Evolutionary conservation across 2,329 filamentous ascomycete species (phyloP), one percentile per base, ranked within the genome.

Genomic region (Aspergillus oerlinghausenensis): DNA sequence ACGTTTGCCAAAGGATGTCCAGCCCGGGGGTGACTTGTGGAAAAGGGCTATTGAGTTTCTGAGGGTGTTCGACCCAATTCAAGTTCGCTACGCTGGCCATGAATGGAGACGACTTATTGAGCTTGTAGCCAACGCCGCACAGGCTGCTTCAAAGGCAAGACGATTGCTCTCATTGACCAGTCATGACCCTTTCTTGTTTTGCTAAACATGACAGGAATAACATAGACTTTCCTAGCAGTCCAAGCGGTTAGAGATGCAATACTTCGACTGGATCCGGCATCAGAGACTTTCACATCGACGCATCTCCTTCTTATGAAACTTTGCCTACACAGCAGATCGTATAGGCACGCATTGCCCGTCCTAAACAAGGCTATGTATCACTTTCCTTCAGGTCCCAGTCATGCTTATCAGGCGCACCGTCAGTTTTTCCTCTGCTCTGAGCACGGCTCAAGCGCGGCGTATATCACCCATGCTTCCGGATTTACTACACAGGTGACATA

Each of bases 41-140:
- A 72, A 70, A 40, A 79, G 77, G 62, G 75, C 78, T 43, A 72
- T 77, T 49, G 63, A 72, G 17, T 83, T 84, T 38, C 72, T 86
- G 52, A 77, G 81, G 48, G 79, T 77, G 60, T 86, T 85, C 59
- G 75, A 80, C 57, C 65, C 69, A 1, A 60, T 75, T 25, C 78
- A 80, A 60, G 65, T 77, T 19, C 70, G 75, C 61, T 80, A 79
- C 62, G 74, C 67, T 54, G 75, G 77, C 4, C 57, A 62, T 14
- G 73, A 77, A 57, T 75, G 76, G 65, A 66, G 67, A 45, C 62
- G 62, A 35, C 61, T 76, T 19, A 54, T 75, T 25, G 70, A 75
- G 26, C 53, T 65, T 69, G 70, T 64, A 63, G 62, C 52, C 60
- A 68, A 51, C 58, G 61, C 55, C 42, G 60, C 76, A 2, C 67